Evolutionary conservation across 805 yeast species (phyloP).

Genomic region (Candida gorgasii): DNA sequence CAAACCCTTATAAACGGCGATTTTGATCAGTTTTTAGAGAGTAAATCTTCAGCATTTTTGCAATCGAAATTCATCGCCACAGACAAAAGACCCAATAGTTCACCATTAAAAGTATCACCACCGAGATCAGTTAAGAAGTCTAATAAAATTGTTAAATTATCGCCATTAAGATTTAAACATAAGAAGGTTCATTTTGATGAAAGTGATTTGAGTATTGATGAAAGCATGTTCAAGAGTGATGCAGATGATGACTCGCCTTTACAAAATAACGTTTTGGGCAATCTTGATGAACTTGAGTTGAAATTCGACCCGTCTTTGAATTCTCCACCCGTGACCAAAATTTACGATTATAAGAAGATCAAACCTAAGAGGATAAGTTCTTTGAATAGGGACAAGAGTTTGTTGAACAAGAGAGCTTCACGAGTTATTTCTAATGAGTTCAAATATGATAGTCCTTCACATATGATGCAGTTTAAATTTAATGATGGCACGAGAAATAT

Average conservation of each 20-base stretch:
- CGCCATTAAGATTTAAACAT: conserved; percentile 14
- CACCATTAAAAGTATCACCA: conserved; percentile 27
- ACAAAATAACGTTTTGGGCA: conserved; percentile 24
- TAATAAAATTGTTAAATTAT: conserved; percentile 13
- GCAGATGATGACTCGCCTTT: conserved; percentile 32
- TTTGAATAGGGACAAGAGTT: conserved; percentile 17
- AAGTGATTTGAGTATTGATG: conserved; percentile 32
- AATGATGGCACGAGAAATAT: conserved; percentile 19
- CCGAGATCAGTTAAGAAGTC: conserved; percentile 22
- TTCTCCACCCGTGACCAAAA: conserved; percentile 26
- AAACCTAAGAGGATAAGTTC: conserved; percentile 16
- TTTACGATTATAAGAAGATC: conserved; percentile 5
- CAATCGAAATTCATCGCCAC: conserved; percentile 20
- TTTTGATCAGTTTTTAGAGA: conserved; percentile 36
- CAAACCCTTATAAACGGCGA: conserved; percentile 33
- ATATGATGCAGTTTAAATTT: conserved; percentile 19
- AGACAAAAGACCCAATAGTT: conserved; percentile 10
- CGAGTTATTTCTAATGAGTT: conserved; percentile 9
- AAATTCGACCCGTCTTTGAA: conserved; percentile 29
- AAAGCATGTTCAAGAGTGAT: conserved; percentile 22
- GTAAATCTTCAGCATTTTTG: conserved; percentile 28
- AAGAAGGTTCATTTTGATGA: conserved; percentile 52
- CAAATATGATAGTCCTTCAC: conserved; percentile 18
- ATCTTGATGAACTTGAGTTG: conserved; percentile 24
- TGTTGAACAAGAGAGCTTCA: conserved; percentile 38